Percentiles rank a stretch among this genome's conserved stretches.
These are phyloP conservation scores for Aspergillus cejpii DNA, from an alignment of 2,329 filamentous ascomycete species.

Conservation along the genomic window DNA sequence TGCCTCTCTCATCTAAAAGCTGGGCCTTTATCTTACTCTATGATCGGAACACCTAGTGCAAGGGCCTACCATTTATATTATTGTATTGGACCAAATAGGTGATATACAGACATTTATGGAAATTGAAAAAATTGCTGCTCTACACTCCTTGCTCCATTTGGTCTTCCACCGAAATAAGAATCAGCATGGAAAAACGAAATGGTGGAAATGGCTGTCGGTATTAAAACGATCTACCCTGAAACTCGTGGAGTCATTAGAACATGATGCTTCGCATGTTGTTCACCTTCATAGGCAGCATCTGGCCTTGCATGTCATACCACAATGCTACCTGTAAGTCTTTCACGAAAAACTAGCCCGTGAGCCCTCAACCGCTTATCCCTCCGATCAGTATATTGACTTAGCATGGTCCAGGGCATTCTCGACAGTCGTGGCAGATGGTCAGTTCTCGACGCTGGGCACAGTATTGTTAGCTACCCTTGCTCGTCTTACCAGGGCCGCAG, in stretches of 20 bases:
- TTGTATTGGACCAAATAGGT: no score
- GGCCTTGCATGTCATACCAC: constrained; percentile 32
- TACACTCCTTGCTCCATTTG: constrained; percentile 53
- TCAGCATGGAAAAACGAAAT: constrained; percentile 73
- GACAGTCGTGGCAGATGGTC: constrained; percentile 62
- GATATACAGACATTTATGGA: constrained; percentile 29
- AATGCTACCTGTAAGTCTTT: constrained; percentile 38
- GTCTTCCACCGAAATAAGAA: constrained; percentile 82
- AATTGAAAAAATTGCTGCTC: constrained; percentile 21
- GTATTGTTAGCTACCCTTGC: constrained; percentile 61
- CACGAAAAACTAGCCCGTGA: neutral
- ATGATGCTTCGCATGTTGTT: constrained; percentile 17
- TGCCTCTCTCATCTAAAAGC: no score
- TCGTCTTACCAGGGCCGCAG: constrained; percentile 45
- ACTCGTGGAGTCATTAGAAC: constrained; percentile 45
- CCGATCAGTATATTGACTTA: constrained; percentile 6
- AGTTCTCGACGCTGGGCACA: constrained; percentile 65
- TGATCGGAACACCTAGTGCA: no score
- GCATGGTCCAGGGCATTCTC: constrained; percentile 49
- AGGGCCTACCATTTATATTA: no score
- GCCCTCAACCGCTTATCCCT: neutral
- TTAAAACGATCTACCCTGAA: constrained; percentile 60
- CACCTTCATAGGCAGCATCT: constrained; percentile 31
- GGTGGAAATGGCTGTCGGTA: constrained; percentile 70
- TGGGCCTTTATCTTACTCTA: no score